phyloP scores from a whole-genome alignment of 31 red algal species.

The Porphyra umbilicalis region DNA sequence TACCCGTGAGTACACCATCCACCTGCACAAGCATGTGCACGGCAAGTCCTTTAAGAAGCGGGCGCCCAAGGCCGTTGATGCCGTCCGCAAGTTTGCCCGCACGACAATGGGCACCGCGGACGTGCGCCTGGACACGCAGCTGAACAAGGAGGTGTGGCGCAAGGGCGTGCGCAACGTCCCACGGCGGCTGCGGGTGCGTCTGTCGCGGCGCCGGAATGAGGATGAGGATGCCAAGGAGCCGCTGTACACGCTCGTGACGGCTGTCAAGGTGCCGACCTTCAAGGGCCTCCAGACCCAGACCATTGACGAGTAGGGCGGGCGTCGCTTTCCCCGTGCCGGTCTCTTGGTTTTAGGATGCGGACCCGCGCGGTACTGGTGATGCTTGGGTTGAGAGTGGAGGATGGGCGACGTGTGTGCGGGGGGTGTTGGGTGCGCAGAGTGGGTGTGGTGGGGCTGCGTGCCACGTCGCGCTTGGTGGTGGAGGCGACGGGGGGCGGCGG shows the following conservation, averaged over 20 bases:
- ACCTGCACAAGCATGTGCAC: conserved; percentile 77
- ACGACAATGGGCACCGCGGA: conserved; percentile 90
- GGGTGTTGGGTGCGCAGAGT: too few species aligned
- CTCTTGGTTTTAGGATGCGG: too few species aligned
- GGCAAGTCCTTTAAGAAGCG: conserved; percentile 86
- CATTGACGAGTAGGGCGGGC: conserved; percentile 58
- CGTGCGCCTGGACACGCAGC: conserved; percentile 77
- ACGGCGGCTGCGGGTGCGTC: conserved; percentile 79
- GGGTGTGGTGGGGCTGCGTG: too few species aligned
- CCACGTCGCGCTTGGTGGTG: too few species aligned
- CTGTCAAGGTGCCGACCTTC: conserved; percentile 74
- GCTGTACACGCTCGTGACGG: conserved; percentile 81
- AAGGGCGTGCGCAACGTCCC: conserved; percentile 85
- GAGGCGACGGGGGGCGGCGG: too few species aligned
- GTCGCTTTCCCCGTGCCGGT: too few species aligned
- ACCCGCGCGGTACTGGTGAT: too few species aligned
- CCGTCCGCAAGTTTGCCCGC: conserved; percentile 80
- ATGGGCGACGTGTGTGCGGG: too few species aligned
- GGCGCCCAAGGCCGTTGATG: conserved; percentile 88
- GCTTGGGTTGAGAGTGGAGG: too few species aligned
- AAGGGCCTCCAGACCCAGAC: conserved; percentile 84
- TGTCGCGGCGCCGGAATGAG: conserved; percentile 77
- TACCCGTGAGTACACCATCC: conserved; percentile 93
- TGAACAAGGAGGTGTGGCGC: conserved; percentile 99
- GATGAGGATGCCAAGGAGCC: conserved; percentile 89